Evolutionary conservation across 208 protist genomes (phyloP), one percentile per base, ranked within the genome.

Genomic region (Leishmania arabica): DNA sequence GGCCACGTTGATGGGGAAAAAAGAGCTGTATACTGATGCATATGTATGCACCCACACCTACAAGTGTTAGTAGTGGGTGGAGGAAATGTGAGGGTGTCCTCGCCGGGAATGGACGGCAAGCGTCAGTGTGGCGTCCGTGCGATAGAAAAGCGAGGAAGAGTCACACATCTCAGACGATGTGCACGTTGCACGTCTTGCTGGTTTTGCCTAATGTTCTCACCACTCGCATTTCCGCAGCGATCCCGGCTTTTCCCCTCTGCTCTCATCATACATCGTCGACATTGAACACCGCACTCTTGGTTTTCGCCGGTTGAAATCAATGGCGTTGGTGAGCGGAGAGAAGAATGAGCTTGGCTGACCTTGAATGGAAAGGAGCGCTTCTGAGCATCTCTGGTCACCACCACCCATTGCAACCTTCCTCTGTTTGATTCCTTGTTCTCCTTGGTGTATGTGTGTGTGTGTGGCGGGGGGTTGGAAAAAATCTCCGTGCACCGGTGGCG

Each of bases 341-440:
- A n/a, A 19, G 8, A 72, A 72, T 42, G 21, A 1, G 68, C 27
- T 6, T 1, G 8, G 42, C n/a, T 2, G 11, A n/a, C 42, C 3
- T 1, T 53, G 21, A 6, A 15, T 72, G 21, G 7, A n/a, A 24
- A 72, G 2, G 17, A 34, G 5, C 24, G 42, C 37, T 34, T 53
- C 42, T 53, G 68, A 15, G 40, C 37, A 53, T 27, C 68, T 49
- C 24, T 47, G 37, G 15, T n/a, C 37, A 27, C 9, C 37, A 47
- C 19, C 37, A 47, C 65, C 37, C 31, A 70, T 21, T 6, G 0
- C 34, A 40, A 70, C 2, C 21, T 21, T 70, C 37, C 37, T 54
- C 31, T 71, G 66, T 4, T 60, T n/a, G 75, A 8, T 53, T 80
- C 34, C 70, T n/a, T 81, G 1, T 49, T 80, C 31, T n/a, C 62